Evolutionary conservation across 352 stramenopile genomes (phyloP), one percentile per base, ranked within the genome.

Genomic region (Globisporangium okanoganense): DNA sequence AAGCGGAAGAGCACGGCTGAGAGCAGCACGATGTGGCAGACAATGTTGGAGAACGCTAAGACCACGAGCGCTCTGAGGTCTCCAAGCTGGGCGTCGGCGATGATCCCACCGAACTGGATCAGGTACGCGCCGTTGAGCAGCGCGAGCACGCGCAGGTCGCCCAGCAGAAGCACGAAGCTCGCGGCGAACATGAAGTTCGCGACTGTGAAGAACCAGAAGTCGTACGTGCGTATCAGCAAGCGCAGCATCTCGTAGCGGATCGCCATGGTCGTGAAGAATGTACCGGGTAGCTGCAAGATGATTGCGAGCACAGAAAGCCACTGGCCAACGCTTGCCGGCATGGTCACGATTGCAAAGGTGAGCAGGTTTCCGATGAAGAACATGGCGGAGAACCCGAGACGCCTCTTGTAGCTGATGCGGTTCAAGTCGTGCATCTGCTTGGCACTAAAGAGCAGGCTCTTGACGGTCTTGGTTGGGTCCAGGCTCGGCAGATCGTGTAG

Each of bases 141-240:
- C 1, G 51, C 53, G 5, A 70, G 50, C 14, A 72, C 56, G 3
- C 70, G 70, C 9, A 67, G 18, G 22, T 73, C 69, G 7, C 45
- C 38, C 9, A 76, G 29, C 2, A 71, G 58, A 13, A 67, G 33
- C 24, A 16, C 52, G 24, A 74, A 72, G 35, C 60, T 66, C 3
- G 59, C 13, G 0, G 56, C 50, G 29, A 74, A 74, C 25, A 72
- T 49, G 25, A 71, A n/a, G 40, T 77, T 77, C 38, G 60, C 62
- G 13, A 69, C 40, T 10, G 66, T 71, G 55, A 75, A 65, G 40
- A 71, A 69, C 64, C 67, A 72, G 20, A 75, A 78, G 41, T 75
- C 67, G 43, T 75, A 75, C 5, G 70, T 71, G 13, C 31, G n/a
- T 27, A 73, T 49, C 18, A 75, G 61, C 18, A 78, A 25, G 0